Evolutionary conservation across 1,139 yeast species (phyloP), one percentile per base, ranked within the genome.

Genomic region (Geotrichum cucujoidarum): DNA sequence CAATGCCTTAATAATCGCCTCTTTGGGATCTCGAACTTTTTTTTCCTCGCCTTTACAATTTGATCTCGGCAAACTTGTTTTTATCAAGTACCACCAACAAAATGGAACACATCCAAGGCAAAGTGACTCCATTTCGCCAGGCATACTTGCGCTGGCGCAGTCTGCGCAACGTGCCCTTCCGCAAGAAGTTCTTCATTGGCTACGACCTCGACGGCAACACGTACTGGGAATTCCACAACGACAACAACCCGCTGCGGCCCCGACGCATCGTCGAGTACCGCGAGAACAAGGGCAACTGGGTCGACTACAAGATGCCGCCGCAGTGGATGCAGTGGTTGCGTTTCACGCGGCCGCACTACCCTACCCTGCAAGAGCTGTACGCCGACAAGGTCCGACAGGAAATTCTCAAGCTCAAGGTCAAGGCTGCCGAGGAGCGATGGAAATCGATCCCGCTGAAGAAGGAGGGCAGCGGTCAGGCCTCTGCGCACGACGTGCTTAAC

Each of bases 261-360:
- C 60, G 77, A 14, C 60, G 78, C 14, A 63, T 71, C 11, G 71
- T 74, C 7, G 71, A 73, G 49, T 69, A 70, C 47, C 56, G 63
- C 8, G 59, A 55, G 2, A 57, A 60, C 16, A 59, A 58, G 22
- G 52, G 57, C 20, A 67, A 66, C 41, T 59, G 67, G 40, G 70
- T 69, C 11, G 75, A 72, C 47, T 70, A 71, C 53, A 65, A 69
- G 51, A 62, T 73, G n/a, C 71, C 72, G 6, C 76, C 92, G 1
- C 90, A 81, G 59, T 86, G 95, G 95, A 68, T 78, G 37, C 90
- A 83, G 61, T 86, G 95, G 95, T 70, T 87, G 21, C 65, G 94
- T 45, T 71, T 78, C 57, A 80, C 87, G 1, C 71, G 95, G 45
- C 66, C 71, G 1, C 60, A 66, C 1, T 73, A 81, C 2, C 95